Base-by-base conservation (phyloP, 768 basidiomycete genomes). In the Boletus edulis region DNA sequence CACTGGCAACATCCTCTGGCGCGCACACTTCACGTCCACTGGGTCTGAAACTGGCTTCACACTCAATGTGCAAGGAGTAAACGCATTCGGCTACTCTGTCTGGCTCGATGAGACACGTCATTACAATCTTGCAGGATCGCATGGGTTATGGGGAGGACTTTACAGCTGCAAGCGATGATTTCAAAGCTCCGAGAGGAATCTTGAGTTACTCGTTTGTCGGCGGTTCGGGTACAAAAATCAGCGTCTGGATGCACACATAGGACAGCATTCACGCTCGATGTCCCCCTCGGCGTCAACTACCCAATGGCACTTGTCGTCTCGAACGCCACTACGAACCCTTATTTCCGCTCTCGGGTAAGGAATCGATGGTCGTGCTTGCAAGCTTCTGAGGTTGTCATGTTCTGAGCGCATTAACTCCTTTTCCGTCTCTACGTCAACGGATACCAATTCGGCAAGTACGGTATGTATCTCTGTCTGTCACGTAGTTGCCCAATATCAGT, bases 151-250 rank as follows among this genome's bases (percentile, higher is more conserved):
- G n/a, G n/a, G n/a, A n/a, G n/a, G n/a, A n/a, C n/a, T n/a, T n/a
- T n/a, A n/a, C n/a, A n/a, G n/a, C n/a, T n/a, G n/a, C n/a, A n/a
- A n/a, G n/a, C n/a, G n/a, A n/a, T n/a, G n/a, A n/a, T n/a, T n/a
- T n/a, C n/a, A n/a, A n/a, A n/a, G n/a, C n/a, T 2, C 80, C 81
- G 22, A 71, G 81, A 52, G 81, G 80, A 15, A 74, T 82, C 41
- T 55, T 76, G 22, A 75, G 67, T 55, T 82, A 81, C 54, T 71
- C 73, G 7, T 79, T 82, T 58, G 58, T 69, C 2, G 79, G 78
- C 4, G 72, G 73, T 39, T 64, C 65, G 20, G 62, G 64, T 22
- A 77, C 78, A 27, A 61, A 64, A n/a, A 71, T 77, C 20, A 59
- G 42, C 39, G 6, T 48, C 34, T 82, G 82, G 82, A 20, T 20